Evolutionary conservation across 495 filamentous ascomycete genomes (phyloP).

Genomic region (Penicillium taxi): DNA sequence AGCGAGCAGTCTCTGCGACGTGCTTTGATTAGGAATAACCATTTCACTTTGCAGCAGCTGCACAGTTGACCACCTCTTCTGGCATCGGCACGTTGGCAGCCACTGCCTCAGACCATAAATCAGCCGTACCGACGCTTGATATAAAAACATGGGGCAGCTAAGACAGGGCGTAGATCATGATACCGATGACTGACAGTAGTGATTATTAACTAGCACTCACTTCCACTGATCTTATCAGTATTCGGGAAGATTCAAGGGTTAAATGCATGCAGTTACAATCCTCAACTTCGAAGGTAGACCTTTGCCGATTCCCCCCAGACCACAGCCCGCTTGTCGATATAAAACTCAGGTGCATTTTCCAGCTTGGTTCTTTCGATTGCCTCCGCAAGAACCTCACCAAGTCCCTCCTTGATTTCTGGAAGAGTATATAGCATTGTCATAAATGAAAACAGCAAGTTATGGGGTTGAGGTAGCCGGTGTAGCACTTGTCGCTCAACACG

Average conservation of each 20-base stretch:
- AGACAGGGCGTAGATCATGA: slow-evolving; percentile 32
- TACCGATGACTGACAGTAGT: slow-evolving; percentile 42
- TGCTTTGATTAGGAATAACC: slow-evolving; percentile 38
- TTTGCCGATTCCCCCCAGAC: slow-evolving; percentile 59
- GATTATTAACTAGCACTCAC: no score
- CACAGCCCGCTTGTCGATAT: slow-evolving; percentile 53
- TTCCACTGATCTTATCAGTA: no score
- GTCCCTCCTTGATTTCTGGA: slow-evolving; percentile 59
- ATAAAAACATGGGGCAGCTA: slow-evolving; percentile 44
- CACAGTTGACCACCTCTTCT: slow-evolving; percentile 36
- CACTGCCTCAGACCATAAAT: slow-evolving; percentile 23
- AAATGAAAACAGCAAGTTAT: slow-evolving; percentile 62
- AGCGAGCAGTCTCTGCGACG: slow-evolving; percentile 41
- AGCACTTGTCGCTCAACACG: slow-evolving; percentile 65
- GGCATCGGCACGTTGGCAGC: slow-evolving; percentile 26
- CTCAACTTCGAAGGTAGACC: slow-evolving; percentile 43
- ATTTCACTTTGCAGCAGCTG: slow-evolving; percentile 19
- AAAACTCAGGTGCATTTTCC: slow-evolving; percentile 61
- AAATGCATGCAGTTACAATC: no score
- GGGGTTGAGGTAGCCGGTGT: slow-evolving; percentile 55
- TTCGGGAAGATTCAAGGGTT: no score
- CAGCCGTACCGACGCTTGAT: slow-evolving; percentile 36
- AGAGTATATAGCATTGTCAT: slow-evolving; percentile 67
- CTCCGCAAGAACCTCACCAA: slow-evolving; percentile 53
- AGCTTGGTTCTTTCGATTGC: slow-evolving; percentile 65